A percentile compares a stretch with the other conserved stretches of the same genome.
Conservation (phyloP, 192 early-diverging fungal species). For the Umbelopsis sp. region DNA sequence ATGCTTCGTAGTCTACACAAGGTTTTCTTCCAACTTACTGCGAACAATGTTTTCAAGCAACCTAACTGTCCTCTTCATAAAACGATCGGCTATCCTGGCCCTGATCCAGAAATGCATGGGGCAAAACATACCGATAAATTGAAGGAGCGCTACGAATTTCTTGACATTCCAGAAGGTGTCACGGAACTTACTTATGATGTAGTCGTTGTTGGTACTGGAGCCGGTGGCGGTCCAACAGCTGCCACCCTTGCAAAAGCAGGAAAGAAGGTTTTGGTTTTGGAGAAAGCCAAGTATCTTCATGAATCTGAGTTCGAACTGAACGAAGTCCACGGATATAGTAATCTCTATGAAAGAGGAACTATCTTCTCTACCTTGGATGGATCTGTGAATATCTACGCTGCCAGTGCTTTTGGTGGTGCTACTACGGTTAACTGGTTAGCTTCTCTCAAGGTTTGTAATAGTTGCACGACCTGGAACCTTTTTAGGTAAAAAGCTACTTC, state of each 20-base stretch:
- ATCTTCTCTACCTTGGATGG: slow-evolving; percentile 53
- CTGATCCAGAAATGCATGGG: slow-evolving; percentile 35
- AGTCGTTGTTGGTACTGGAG: slow-evolving; percentile 70
- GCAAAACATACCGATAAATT: slow-evolving; percentile 37
- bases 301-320: slow-evolving; percentile 52
- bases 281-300: slow-evolving; percentile 67
- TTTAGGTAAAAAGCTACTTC: slow-evolving; percentile 7
- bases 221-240: slow-evolving; percentile 64
- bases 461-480: not conserved
- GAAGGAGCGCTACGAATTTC: slow-evolving; percentile 49
- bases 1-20: slow-evolving; percentile 32
- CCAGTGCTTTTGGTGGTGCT: slow-evolving; percentile 75
- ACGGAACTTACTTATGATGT: slow-evolving; percentile 56
- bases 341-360: slow-evolving; percentile 59
- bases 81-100: slow-evolving; percentile 56
- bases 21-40: slow-evolving; percentile 30
- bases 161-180: slow-evolving; percentile 42
- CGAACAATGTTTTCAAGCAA: slow-evolving; percentile 27
- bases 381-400: slow-evolving; percentile 56
- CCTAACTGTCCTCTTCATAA: slow-evolving; percentile 32
- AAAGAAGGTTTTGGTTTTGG: slow-evolving; percentile 68
- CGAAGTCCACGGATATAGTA: slow-evolving; percentile 51
- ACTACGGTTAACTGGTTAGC: slow-evolving; percentile 72
- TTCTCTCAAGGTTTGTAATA: slow-evolving; percentile 47
- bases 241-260: slow-evolving; percentile 66